Evolutionary conservation across 345 rosid species (phyloP).

Genomic region (sweet orange (Citrus sinensis)): DNA sequence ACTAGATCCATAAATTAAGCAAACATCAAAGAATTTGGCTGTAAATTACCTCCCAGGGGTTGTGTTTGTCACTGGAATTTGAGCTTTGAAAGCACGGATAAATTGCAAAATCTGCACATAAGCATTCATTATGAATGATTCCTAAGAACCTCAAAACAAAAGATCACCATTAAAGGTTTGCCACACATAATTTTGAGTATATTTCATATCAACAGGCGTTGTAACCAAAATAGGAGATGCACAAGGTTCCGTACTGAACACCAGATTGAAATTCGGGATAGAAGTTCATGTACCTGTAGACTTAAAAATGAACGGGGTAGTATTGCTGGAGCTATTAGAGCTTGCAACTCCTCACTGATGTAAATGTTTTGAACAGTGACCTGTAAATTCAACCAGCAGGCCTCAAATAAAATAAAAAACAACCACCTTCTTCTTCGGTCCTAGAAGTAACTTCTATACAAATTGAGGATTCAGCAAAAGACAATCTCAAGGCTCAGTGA

Average conservation of each 20-base stretch:
- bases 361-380: slow-evolving; percentile 66
- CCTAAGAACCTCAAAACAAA: slow-evolving; percentile 1
- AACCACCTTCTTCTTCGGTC: not conserved
- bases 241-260: not conserved
- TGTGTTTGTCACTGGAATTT: slow-evolving; percentile 59
- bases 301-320: slow-evolving; percentile 74
- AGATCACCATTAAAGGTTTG: not conserved
- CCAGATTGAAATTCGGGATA: not conserved
- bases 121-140: not conserved
- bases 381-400: slow-evolving; percentile 40
- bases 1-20: not conserved
- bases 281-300: slow-evolving; percentile 52
- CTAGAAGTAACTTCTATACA: not conserved
- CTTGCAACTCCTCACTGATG: slow-evolving; percentile 76
- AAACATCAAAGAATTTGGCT: not conserved
- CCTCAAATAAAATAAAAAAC: not conserved
- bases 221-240: not conserved
- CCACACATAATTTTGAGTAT: not conserved
- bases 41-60: slow-evolving; percentile 55
- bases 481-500: not conserved
- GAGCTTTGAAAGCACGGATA: slow-evolving; percentile 67
- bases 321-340: slow-evolving; percentile 81
- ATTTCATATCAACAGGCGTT: not conserved
- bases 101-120: slow-evolving; percentile 75
- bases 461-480: not conserved